Evolutionary conservation across 2,329 filamentous ascomycete genomes (phyloP).

Genomic region (Trichoderma guizhouense): DNA sequence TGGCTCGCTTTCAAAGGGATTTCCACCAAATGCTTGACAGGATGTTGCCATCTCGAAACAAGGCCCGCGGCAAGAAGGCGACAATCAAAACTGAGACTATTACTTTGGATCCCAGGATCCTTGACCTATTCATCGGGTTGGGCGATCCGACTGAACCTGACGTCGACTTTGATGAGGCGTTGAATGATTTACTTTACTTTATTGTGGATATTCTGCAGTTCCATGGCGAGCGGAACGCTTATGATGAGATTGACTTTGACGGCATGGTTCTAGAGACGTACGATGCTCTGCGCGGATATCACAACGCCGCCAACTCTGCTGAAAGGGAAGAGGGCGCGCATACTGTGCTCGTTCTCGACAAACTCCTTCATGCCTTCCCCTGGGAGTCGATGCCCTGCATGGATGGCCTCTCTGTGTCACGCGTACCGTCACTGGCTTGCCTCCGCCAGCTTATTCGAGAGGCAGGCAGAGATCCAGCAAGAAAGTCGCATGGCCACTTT

Average conservation of each 20-base stretch:
- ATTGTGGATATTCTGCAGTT: constrained; percentile 96
- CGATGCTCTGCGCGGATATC: constrained; percentile 78
- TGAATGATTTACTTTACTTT: constrained; percentile 94
- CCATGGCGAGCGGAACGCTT: constrained; percentile 91
- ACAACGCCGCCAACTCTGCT: constrained; percentile 48
- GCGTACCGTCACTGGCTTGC: constrained; percentile 81
- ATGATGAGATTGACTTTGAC: constrained; percentile 97
- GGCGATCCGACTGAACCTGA: constrained; percentile 67
- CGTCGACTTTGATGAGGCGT: constrained; percentile 75
- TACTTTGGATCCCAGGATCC: constrained; percentile 57
- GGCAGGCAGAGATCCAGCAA: constrained; percentile 23
- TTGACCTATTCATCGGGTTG: constrained; percentile 86
- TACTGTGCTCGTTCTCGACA: constrained; percentile 87
- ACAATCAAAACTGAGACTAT: constrained; percentile 39
- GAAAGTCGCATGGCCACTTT: constrained; percentile 45
- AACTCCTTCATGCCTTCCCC: constrained; percentile 83
- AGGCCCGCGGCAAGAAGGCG: constrained; percentile 54
- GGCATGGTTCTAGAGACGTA: constrained; percentile 82
- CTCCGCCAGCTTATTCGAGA: constrained; percentile 72
- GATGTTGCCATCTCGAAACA: constrained; percentile 77
- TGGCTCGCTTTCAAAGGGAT: constrained; percentile 72
- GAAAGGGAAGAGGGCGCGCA: constrained; percentile 53
- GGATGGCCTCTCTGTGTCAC: constrained; percentile 72
- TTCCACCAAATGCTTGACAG: constrained; percentile 79
- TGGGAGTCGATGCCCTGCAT: constrained; percentile 96